These are phyloP conservation scores for Ampelomyces quisqualis DNA, from an alignment of 2,329 filamentous ascomycete species.

Conservation along the genomic window DNA sequence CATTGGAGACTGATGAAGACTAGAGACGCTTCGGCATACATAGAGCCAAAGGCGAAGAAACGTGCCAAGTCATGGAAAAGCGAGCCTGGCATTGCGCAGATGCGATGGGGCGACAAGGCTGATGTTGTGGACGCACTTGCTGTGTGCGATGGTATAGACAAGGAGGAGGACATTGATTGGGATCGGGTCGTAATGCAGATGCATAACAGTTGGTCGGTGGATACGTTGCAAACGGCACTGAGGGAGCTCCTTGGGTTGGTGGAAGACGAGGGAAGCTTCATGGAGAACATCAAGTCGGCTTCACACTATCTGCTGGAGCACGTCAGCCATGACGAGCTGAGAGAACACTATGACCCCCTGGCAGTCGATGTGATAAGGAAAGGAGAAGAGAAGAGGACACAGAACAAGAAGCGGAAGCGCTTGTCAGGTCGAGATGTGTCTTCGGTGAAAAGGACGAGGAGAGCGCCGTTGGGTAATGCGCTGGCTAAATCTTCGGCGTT, in stretches of 20 bases:
- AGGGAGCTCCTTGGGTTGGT: conserved; percentile 17
- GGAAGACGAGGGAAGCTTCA: conserved; percentile 4
- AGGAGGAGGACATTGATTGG: conserved; percentile 43
- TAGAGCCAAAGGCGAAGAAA: no score
- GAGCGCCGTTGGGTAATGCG: not conserved
- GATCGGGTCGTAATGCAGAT: conserved; percentile 10
- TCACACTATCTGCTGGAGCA: conserved; percentile 17
- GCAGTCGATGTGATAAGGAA: not conserved
- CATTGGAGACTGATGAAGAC: conserved; percentile 59
- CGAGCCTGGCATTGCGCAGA: conserved; percentile 22
- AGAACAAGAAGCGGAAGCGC: conserved; percentile 14
- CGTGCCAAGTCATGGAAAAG: not conserved
- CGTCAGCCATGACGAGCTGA: conserved; percentile 8
- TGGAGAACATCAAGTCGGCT: conserved; percentile 8
- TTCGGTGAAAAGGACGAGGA: not conserved
- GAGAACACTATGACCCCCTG: conserved; percentile 16
- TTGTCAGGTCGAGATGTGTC: no score
- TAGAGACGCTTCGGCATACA: conserved; percentile 8
- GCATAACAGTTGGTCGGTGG: conserved; percentile 18
- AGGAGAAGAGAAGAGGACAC: not conserved
- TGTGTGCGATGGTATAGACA: conserved; percentile 8
- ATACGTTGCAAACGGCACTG: conserved; percentile 24
- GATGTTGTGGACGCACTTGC: conserved; percentile 44
- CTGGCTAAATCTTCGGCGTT: not conserved
- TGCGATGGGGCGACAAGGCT: conserved; percentile 47